Base-by-base conservation (phyloP, 176 grass and related monocot genomes). In the Oropetium thomaeum region DNA sequence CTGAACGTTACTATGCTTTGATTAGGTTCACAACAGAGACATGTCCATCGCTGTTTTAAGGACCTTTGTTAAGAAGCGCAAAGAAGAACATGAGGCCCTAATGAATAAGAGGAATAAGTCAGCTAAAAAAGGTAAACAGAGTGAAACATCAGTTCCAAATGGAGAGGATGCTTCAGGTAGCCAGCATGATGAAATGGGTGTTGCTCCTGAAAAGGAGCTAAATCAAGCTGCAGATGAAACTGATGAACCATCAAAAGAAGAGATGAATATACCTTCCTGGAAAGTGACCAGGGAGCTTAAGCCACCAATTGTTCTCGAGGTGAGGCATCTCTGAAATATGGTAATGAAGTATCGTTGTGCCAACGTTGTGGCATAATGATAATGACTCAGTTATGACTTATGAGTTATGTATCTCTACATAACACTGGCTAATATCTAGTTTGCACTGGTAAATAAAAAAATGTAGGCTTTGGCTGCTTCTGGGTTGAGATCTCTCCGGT, bases 11-110 rank as follows among this genome's bases (percentile, higher is more conserved):
- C 32, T n/a, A n/a, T 61, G 45, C 20, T 69, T 85, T 85, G 27
- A 71, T 82, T 90, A 99, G 96, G 89, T 99, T 44, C 86, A 99
- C 85, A 99, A 99, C 52, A 88, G 96, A 83, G 96, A 99, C 37
- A 99, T 99, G 87, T 99, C 92, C 48, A 88, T 99, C 84, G 91
- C 91, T 65, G 73, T 99, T 76, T 80, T 99, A 79, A 92, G 96
- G 82, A 84, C 87, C 61, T 99, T 88, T 65, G 82, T 99, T 62
- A 39, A 53, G 48, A 99, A 92, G 70, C 84, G 84, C 15, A 92
- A 95, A 72, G 92, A 99, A 89, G 96, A 95, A 60, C 85, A 95
- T 65, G 89, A 84, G 35, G 62, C 82, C 65, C 71, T 86, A 73
- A 51, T 88, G 58, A 80, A 89, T 41, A 99, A 88, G 78, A 95